Conservation (phyloP, 2,329 filamentous ascomycete genomes). For the Onygenales sp. region DNA sequence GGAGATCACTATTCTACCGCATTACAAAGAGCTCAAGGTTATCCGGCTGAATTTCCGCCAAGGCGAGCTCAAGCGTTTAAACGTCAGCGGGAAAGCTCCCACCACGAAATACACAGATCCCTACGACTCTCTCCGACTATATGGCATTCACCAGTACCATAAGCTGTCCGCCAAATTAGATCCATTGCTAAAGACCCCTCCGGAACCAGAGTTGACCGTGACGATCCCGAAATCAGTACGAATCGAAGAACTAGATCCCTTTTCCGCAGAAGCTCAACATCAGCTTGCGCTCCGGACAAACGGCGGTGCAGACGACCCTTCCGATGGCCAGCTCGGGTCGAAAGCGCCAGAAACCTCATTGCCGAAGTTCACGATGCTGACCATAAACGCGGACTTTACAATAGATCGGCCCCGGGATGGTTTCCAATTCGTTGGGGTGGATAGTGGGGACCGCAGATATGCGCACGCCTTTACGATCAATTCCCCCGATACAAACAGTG, state of each 20-base stretch:
- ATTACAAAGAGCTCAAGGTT: conserved; percentile 43
- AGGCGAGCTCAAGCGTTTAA: conserved; percentile 46
- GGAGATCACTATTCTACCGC: conserved; percentile 67
- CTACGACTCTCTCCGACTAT: conserved; percentile 40
- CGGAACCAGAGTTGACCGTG: conserved; percentile 50
- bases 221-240: conserved; percentile 50
- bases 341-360: conserved; percentile 29
- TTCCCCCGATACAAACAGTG: conserved; percentile 55
- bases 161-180: conserved; percentile 61
- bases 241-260: conserved; percentile 52
- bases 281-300: conserved; percentile 33
- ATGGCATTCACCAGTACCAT: conserved; percentile 64
- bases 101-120: conserved; percentile 31
- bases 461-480: conserved; percentile 88
- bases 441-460: conserved; percentile 69
- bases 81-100: conserved; percentile 34
- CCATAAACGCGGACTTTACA: conserved; percentile 64
- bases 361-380: conserved; percentile 49
- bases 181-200: conserved; percentile 42
- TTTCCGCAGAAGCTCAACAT: conserved; percentile 40
- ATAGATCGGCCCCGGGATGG: conserved; percentile 72
- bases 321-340: conserved; percentile 25
- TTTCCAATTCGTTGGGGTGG: conserved; percentile 81
- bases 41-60: conserved; percentile 55
- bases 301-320: conserved; percentile 26